phyloP scores from a whole-genome alignment of 2,329 filamentous ascomycete genomes.

The Pestalotiopsis fici region DNA sequence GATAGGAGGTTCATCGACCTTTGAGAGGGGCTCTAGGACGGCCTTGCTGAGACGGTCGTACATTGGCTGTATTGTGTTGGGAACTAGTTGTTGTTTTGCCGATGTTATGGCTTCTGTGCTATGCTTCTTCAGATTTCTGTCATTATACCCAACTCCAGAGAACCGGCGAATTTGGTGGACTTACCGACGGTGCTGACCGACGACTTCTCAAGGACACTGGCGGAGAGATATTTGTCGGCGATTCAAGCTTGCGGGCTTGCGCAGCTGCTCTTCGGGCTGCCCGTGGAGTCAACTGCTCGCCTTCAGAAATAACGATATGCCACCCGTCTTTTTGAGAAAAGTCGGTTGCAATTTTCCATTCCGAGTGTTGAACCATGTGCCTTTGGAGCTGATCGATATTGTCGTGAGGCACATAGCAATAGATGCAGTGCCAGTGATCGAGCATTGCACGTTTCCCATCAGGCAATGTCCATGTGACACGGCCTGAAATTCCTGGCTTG shows the following conservation, averaged over 20 bases:
- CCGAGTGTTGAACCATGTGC: slow-evolving; percentile 50
- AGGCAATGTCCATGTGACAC: slow-evolving; percentile 49
- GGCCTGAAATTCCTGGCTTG: slow-evolving; percentile 24
- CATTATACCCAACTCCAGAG: background rate
- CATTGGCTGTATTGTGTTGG: slow-evolving; percentile 52
- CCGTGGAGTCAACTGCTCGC: slow-evolving; percentile 24
- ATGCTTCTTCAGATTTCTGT: background rate
- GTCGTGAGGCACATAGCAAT: slow-evolving; percentile 49
- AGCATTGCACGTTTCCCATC: slow-evolving; percentile 44
- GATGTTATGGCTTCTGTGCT: slow-evolving; percentile 16
- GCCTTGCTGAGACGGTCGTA: slow-evolving; percentile 60
- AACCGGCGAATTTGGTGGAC: background rate
- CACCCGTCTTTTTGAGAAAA: slow-evolving; percentile 12
- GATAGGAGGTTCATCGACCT: slow-evolving; percentile 41
- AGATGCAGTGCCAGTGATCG: slow-evolving; percentile 52
- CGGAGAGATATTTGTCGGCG: slow-evolving; percentile 21
- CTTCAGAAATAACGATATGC: slow-evolving; percentile 25
- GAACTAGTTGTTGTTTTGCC: slow-evolving; percentile 44
- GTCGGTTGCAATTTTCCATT: slow-evolving; percentile 45
- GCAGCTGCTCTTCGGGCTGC: slow-evolving; percentile 16
- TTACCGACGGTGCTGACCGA: background rate
- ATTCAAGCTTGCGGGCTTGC: slow-evolving; percentile 21
- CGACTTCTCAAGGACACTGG: background rate
- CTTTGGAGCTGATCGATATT: slow-evolving; percentile 48
- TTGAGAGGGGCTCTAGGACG: slow-evolving; percentile 47